A percentile compares a stretch with the other conserved stretches of the same genome.
Conservation (phyloP, 2,329 filamentous ascomycete species). For the Microcyclospora pomicola region DNA sequence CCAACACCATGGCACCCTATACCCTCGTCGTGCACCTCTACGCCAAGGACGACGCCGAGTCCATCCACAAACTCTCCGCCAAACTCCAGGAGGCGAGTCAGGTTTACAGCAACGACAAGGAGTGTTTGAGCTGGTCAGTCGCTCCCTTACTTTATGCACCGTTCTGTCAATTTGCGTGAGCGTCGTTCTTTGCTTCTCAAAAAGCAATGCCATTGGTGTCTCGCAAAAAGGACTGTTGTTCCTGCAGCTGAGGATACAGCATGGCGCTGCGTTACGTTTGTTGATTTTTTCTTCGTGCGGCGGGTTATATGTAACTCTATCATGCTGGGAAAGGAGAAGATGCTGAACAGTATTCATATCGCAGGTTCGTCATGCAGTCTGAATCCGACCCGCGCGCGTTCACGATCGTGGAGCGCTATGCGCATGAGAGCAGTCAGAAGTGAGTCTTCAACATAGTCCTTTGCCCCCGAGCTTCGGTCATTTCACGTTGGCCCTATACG, state of each 20-base stretch:
- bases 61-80: conserved; percentile 52
- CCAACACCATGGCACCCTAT: conserved; percentile 28
- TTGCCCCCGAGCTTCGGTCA: too few species aligned
- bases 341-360: background rate
- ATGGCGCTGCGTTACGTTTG: too few species aligned
- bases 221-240: too few species aligned
- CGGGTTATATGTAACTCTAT: too few species aligned
- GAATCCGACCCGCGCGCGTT: conserved; percentile 54
- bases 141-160: background rate
- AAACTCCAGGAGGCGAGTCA: conserved; percentile 64
- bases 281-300: too few species aligned
- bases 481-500: too few species aligned
- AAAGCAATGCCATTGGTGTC: too few species aligned
- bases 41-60: conserved; percentile 51
- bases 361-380: conserved; percentile 67
- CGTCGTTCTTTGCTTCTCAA: background rate
- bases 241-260: too few species aligned
- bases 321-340: too few species aligned
- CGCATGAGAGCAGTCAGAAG: conserved; percentile 42
- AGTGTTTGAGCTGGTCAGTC: conserved; percentile 35
- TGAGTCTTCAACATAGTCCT: conserved; percentile 30
- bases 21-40: conserved; percentile 57
- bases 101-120: conserved; percentile 57
- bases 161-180: background rate
- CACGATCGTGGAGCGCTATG: conserved; percentile 62